Evolutionary conservation across 2,329 filamentous ascomycete species (phyloP).

Genomic region (Verticillium isaacii): DNA sequence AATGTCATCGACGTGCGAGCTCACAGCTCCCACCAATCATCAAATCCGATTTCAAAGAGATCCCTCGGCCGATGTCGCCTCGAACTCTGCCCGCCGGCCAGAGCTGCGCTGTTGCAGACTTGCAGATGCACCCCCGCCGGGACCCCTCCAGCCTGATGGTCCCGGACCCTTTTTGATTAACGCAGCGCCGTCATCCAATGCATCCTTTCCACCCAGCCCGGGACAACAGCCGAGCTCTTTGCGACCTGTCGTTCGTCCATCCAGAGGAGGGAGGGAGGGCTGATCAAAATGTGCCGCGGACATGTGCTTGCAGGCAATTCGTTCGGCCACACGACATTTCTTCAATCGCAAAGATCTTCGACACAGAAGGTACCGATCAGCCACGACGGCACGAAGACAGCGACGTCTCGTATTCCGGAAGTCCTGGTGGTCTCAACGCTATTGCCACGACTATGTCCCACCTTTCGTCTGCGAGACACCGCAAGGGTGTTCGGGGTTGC

Average conservation of each 20-base stretch:
- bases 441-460: background rate
- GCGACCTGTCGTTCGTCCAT: background rate
- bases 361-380: background rate
- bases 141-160: background rate
- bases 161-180: conserved; percentile 1
- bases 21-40: conserved; percentile 13
- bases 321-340: background rate
- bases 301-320: background rate
- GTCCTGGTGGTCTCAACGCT: background rate
- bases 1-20: conserved; percentile 13
- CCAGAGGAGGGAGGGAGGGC: background rate
- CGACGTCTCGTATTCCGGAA: background rate
- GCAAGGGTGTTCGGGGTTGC: background rate
- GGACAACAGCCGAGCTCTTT: background rate
- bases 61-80: conserved; percentile 14
- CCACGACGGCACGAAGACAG: background rate
- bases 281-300: background rate
- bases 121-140: background rate
- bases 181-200: background rate
- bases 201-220: background rate
- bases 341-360: background rate
- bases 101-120: background rate
- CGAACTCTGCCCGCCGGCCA: conserved; percentile 6
- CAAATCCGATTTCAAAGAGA: conserved; percentile 13
- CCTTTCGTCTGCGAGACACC: background rate